Evolutionary conservation across 257 asterid species (phyloP), one percentile per base, ranked within the genome.

Genomic region (Linderniella brevidens): DNA sequence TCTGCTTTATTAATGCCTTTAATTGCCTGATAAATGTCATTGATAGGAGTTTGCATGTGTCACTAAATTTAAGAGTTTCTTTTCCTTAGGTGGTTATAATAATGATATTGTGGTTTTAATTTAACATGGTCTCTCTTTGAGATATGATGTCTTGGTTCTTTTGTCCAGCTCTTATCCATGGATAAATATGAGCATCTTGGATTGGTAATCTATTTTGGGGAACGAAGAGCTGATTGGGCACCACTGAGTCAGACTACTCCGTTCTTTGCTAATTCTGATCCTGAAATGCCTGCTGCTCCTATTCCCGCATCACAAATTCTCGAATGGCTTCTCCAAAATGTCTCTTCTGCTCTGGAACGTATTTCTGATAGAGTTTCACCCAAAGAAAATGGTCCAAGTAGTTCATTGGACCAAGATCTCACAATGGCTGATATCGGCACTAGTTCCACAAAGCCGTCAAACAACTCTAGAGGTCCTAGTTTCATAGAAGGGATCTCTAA

Each of bases 231-330:
- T 8, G 73, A 71, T 58, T 75, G 66, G 59, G 64, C 41, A 19
- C 80, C 97, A 52, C 55, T 87, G 64, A 75, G 97, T 72, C 97
- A 83, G 57, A 73, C 65, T 48, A 72, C 93, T 61, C 95, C 93
- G 8, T 83, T 83, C 68, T 87, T 83, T 47, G 92, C 93, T 17
- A 87, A 87, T 72, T 87, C 95, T 18, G 95, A 87, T 59, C 93
- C 95, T 13, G 88, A 83, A 66, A 87, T 87, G 97, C 95, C 93
- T 29, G 95, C 92, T 60, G 93, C 67, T 60, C 97, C 97, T 52
- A 88, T 83, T 56, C 81, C 83, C 49, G 95, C 79, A 17, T 55
- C 95, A 39, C 95, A 82, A 71, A 83, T 87, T 63, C 81, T 80
- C 12, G 92, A 80, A 15, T 87, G 93, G 93, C 88, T 87, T 66